Percentiles rank a stretch among this genome's conserved stretches.
Conservation (phyloP, 768 basidiomycete genomes). For the Russula vinacea region DNA sequence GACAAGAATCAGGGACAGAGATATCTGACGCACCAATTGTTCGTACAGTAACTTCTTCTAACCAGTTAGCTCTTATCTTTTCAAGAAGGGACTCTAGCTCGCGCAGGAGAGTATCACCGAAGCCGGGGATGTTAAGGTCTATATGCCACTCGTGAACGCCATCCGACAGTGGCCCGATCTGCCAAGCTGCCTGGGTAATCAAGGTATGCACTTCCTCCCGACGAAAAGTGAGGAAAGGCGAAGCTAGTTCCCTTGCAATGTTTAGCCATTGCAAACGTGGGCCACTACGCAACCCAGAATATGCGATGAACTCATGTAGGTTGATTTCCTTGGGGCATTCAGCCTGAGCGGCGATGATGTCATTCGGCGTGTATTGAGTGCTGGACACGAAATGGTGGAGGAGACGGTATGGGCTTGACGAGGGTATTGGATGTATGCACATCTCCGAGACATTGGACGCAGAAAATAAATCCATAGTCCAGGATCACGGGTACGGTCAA, state of each 20-base stretch:
- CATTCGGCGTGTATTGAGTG: slow-evolving; percentile 38
- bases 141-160: slow-evolving; percentile 41
- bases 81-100: slow-evolving; percentile 39
- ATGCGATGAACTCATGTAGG: slow-evolving; percentile 47
- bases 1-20: background rate
- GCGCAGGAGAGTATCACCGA: slow-evolving; percentile 39
- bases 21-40: slow-evolving; percentile 13
- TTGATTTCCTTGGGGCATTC: slow-evolving; percentile 42
- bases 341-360: slow-evolving; percentile 42
- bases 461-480: background rate
- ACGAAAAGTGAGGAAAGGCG: slow-evolving; percentile 41
- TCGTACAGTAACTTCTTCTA: slow-evolving; percentile 26
- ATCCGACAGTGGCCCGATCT: slow-evolving; percentile 39
- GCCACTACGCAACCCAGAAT: slow-evolving; percentile 47
- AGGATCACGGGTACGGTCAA: slow-evolving; percentile 4
- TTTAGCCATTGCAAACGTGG: slow-evolving; percentile 50
- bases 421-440: slow-evolving; percentile 9
- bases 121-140: slow-evolving; percentile 37
- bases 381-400: slow-evolving; percentile 7
- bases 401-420: background rate
- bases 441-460: background rate
- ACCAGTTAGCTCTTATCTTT: slow-evolving; percentile 44
- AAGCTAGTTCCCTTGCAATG: slow-evolving; percentile 45
- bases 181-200: slow-evolving; percentile 44
- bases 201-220: slow-evolving; percentile 43